phyloP scores from a whole-genome alignment of 2,329 filamentous ascomycete species.

The Sporothrix globosa region DNA sequence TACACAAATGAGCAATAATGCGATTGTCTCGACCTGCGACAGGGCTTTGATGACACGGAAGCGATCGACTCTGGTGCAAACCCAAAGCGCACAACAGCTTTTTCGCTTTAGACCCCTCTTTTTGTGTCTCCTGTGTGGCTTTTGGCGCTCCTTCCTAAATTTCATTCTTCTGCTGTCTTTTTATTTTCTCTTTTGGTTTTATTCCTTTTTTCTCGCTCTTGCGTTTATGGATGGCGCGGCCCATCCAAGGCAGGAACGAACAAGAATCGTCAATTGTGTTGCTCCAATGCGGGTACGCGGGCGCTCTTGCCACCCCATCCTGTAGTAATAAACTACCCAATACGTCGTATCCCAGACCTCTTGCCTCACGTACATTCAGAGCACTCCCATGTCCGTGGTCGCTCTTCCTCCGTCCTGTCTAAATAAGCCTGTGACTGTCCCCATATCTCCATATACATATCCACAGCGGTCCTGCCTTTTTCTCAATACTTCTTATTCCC shows the following conservation, averaged over 20 bases:
- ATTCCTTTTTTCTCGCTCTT: neutral
- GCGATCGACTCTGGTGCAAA: conserved; percentile 13
- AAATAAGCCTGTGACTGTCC: conserved; percentile 15
- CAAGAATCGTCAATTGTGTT: conserved; percentile 20
- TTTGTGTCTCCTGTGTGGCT: neutral
- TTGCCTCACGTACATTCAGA: neutral
- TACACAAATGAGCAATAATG: conserved; percentile 9
- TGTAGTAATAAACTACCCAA: neutral
- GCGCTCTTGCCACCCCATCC: conserved; percentile 22
- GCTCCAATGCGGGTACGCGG: neutral
- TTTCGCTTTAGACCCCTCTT: neutral
- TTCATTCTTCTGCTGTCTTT: neutral
- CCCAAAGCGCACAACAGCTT: neutral
- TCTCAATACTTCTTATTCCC: neutral
- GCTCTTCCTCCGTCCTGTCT: conserved; percentile 27
- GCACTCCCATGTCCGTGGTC: conserved; percentile 14
- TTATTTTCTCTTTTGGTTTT: neutral
- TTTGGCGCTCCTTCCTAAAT: conserved; percentile 10
- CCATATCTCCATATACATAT: conserved; percentile 1
- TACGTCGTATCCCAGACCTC: neutral
- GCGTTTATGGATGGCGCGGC: neutral
- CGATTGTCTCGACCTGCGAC: conserved; percentile 24
- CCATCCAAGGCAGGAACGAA: conserved; percentile 29
- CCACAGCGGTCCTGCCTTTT: conserved; percentile 15
- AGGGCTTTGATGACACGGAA: conserved; percentile 25